A percentile compares a stretch with the other conserved stretches of the same genome.
These are phyloP conservation scores for Hyphodiscus sp. DNA, from an alignment of 2,329 filamentous ascomycete genomes.

Conservation along the genomic window DNA sequence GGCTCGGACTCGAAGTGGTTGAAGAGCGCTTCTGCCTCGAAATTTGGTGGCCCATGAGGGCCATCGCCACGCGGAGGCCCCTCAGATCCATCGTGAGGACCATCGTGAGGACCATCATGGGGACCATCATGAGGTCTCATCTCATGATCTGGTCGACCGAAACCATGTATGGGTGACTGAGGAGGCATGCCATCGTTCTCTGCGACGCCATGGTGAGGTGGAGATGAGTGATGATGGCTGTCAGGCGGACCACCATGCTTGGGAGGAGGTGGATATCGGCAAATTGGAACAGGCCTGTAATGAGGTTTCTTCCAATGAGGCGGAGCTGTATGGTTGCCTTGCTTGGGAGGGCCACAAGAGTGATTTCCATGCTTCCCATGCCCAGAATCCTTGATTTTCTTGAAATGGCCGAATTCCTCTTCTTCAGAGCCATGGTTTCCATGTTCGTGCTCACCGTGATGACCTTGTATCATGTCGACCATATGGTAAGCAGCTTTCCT, in stretches of 20 bases:
- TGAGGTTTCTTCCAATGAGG: constrained; percentile 16
- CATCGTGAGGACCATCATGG: constrained; percentile 5
- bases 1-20: constrained; percentile 1
- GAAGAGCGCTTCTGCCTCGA: not conserved
- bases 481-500: constrained; percentile 32
- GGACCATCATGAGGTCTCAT: not conserved
- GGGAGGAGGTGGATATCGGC: constrained; percentile 20
- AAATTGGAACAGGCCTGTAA: constrained; percentile 24
- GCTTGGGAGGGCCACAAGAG: constrained; percentile 10
- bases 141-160: constrained; percentile 6
- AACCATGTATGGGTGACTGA: no score
- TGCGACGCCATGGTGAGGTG: constrained; percentile 1
- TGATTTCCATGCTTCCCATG: constrained; percentile 9
- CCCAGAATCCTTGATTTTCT: not conserved
- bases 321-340: constrained; percentile 25
- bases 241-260: not conserved
- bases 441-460: constrained; percentile 10
- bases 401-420: not conserved
- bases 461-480: constrained; percentile 26
- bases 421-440: not conserved
- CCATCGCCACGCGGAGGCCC: not conserved
- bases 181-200: not conserved
- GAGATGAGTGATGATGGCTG: constrained; percentile 13
- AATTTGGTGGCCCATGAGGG: constrained; percentile 2
- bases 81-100: not conserved